These are phyloP conservation scores for Psilocybe mexicana DNA, from an alignment of 1,284 basidiomycete species.

Conservation along the genomic window DNA sequence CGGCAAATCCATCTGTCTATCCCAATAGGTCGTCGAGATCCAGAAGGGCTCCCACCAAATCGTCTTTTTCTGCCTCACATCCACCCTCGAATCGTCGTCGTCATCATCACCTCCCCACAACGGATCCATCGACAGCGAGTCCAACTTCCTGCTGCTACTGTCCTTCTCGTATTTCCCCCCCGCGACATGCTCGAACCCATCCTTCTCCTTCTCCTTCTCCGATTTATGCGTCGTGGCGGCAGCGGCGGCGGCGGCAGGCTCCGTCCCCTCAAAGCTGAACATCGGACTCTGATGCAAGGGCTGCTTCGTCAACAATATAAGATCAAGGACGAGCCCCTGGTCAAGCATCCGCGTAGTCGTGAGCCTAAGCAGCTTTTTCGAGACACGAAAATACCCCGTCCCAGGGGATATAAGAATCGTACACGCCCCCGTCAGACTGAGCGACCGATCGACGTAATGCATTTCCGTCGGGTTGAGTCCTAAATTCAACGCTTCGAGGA, in stretches of 20 bases:
- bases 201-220: constrained; percentile 35
- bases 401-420: constrained; percentile 92
- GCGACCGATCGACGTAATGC: constrained; percentile 94
- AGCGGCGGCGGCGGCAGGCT: constrained; percentile 37
- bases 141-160: constrained; percentile 41
- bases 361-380: constrained; percentile 86
- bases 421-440: constrained; percentile 88
- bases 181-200: constrained; percentile 2
- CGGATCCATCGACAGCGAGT: constrained; percentile 63
- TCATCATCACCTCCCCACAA: constrained; percentile 76
- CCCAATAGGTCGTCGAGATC: constrained; percentile 82
- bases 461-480: constrained; percentile 93
- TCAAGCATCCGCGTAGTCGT: constrained; percentile 97
- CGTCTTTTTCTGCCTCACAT: constrained; percentile 46
- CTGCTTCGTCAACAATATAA: constrained; percentile 90
- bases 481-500: constrained; percentile 94
- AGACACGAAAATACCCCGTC: constrained; percentile 92
- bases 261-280: constrained; percentile 74
- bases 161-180: constrained; percentile 33
- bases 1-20: constrained; percentile 82
- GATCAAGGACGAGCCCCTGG: constrained; percentile 89
- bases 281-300: constrained; percentile 92
- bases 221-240: no score
- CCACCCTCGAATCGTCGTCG: constrained; percentile 49
- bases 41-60: constrained; percentile 90